Conservation (phyloP, 2,329 filamentous ascomycete species). For the Gaeumannomyces tritici region DNA sequence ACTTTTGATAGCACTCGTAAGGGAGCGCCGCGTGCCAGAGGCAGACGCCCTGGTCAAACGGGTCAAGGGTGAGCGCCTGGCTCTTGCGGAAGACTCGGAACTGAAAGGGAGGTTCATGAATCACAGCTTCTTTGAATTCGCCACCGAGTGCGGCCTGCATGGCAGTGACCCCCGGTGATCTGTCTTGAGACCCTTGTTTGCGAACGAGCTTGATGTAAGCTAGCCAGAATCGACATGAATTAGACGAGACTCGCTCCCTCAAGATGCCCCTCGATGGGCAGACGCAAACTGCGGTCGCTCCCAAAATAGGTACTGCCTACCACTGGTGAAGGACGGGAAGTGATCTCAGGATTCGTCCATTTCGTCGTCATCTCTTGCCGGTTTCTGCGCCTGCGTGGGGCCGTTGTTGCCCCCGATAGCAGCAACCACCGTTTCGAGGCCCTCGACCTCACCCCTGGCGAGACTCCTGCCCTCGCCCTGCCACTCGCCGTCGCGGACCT, state of each 20-base stretch:
- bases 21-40: conserved; percentile 9
- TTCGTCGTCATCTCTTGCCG: conserved; percentile 4
- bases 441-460: conserved; percentile 44
- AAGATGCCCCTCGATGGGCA: no score
- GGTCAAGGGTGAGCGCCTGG: conserved; percentile 13
- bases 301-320: no score
- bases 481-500: conserved; percentile 56
- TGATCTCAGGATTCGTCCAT: conserved; percentile 18
- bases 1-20: conserved; percentile 24
- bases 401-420: conserved; percentile 27
- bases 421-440: conserved; percentile 40
- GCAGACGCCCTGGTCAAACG: conserved; percentile 16
- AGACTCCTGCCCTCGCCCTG: conserved; percentile 43
- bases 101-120: conserved; percentile 27
- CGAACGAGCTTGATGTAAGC: neutral
- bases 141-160: conserved; percentile 23
- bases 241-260: no score
- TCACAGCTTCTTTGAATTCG: conserved; percentile 41
- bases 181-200: neutral
- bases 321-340: neutral
- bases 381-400: conserved; percentile 3
- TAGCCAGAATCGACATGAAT: no score
- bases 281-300: no score
- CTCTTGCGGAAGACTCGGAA: neutral
- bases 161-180: neutral